These are phyloP conservation scores for Cryptococcus amylolentus DNA, from an alignment of 1,284 basidiomycete genomes.

Conservation along the genomic window DNA sequence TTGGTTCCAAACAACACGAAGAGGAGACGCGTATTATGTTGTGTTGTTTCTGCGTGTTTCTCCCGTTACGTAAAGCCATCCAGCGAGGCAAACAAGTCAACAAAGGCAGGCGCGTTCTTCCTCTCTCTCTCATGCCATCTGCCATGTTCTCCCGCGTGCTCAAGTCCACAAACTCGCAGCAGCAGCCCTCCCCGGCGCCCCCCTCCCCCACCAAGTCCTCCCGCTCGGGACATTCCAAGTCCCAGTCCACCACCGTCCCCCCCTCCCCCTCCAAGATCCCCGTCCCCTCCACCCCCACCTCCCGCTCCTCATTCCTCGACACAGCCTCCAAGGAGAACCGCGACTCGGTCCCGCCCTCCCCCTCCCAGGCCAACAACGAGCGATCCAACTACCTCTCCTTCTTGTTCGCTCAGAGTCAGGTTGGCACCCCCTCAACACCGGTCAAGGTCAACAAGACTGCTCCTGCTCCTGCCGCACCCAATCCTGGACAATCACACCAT, in stretches of 20 bases:
- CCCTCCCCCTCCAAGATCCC: slow-evolving; percentile 41
- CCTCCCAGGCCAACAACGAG: slow-evolving; percentile 15
- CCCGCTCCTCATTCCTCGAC: slow-evolving; percentile 20
- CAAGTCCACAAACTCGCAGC: slow-evolving; percentile 29
- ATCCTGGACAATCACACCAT: slow-evolving; percentile 15
- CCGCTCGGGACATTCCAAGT: slow-evolving; percentile 21
- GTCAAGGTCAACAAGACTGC: slow-evolving; percentile 24
- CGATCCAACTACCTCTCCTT: slow-evolving; percentile 45
- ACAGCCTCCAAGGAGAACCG: slow-evolving; percentile 29
- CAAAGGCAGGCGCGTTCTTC: slow-evolving; percentile 2
- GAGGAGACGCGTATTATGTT: too few species aligned
- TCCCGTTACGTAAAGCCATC: too few species aligned
- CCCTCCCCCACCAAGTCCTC: slow-evolving; percentile 26
- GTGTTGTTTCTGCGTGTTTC: too few species aligned
- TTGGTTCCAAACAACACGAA: too few species aligned
- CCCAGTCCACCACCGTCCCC: slow-evolving; percentile 21
- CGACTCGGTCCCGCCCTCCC: slow-evolving; percentile 5
- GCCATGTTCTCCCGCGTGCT: slow-evolving; percentile 39
- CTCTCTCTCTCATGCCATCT: background rate
- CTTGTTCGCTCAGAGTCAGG: slow-evolving; percentile 34
- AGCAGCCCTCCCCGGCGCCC: slow-evolving; percentile 13
- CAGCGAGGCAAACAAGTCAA: background rate
- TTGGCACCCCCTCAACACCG: slow-evolving; percentile 28
- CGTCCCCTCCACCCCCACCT: slow-evolving; percentile 22
- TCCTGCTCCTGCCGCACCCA: slow-evolving; percentile 10